Evolutionary conservation across 2,329 filamentous ascomycete genomes (phyloP), one percentile per base, ranked within the genome.

Genomic region (Septoria linicola): DNA sequence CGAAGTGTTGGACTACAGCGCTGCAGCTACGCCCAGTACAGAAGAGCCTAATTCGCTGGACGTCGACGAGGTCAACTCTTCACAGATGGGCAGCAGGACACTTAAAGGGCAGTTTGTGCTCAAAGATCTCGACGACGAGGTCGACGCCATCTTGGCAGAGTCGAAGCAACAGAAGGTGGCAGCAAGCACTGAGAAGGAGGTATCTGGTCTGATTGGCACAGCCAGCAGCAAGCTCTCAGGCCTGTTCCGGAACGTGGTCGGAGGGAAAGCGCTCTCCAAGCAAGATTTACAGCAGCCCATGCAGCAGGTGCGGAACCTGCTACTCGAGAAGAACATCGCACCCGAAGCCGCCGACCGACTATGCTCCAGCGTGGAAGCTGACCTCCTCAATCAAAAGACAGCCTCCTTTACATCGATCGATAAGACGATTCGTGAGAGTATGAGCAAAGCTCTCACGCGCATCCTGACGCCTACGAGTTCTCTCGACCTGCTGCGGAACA

Each of bases 381-480:
- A 96, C 67, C 77, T 99, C 20, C 73, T 96, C 14, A 91, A 93
- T 21, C 85, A 91, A 61, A 96, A 92, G 75, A 99, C 93, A 0
- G 88, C 83, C 36, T 95, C 78, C 66, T 99, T 97, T 69, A 92
- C 96, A 69, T 66, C 60, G 39, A 68, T 95, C 65, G 89, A 92
- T 71, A 75, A 87, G 34, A 89, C 85, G 53, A 87, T 99, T 59
- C 86, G 86, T 62, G 80, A 84, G 31, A 89, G 91, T 25, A 95
- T 96, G 84, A 88, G 96, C 71, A 86, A 88, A 16, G 95, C 93
- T 2, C 80, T 99, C 27, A 89, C 86, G 52, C 95, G 95, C 71
- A 97, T 99, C 70, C 82, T 99, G 42, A 99, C 93, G 0, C 95
- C 95, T 0, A 96, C 92, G 1, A 91, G 88, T 5, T 97, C 92